A percentile compares a stretch with the other conserved stretches of the same genome.
These are phyloP conservation scores for Phytopythium sindhum DNA, from an alignment of 352 stramenopile species.

Conservation along the genomic window DNA sequence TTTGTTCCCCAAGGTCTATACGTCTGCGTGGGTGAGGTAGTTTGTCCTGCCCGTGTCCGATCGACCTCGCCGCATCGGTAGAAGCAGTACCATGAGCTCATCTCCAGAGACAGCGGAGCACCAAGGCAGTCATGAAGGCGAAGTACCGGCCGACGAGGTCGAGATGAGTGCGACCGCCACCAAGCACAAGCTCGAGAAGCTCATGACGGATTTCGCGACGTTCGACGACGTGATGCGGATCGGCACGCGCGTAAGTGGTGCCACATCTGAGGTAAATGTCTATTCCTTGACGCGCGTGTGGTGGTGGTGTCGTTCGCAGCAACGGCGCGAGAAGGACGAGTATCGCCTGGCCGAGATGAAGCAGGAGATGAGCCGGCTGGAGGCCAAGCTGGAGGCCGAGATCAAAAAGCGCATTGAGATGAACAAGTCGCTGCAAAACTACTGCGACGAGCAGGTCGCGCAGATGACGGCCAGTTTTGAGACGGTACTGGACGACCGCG, in stretches of 20 bases:
- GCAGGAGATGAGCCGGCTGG: conserved; percentile 88
- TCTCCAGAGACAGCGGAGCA: background rate
- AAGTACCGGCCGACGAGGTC: background rate
- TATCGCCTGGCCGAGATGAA: conserved; percentile 91
- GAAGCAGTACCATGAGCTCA: background rate
- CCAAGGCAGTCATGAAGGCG: background rate
- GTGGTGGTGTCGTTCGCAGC: conserved; percentile 23
- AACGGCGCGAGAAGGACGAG: conserved; percentile 92
- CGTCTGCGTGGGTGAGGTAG: background rate
- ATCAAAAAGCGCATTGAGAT: conserved; percentile 94
- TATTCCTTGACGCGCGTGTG: background rate
- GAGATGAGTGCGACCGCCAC: conserved; percentile 66
- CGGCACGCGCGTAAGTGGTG: conserved; percentile 51
- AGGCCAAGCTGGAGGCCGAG: conserved; percentile 90
- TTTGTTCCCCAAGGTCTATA: background rate
- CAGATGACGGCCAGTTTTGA: conserved; percentile 84
- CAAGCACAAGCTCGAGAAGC: conserved; percentile 77
- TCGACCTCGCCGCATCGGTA: background rate
- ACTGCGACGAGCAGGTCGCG: conserved; percentile 87
- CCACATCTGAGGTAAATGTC: background rate
- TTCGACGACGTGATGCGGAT: conserved; percentile 89
- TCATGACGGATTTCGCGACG: conserved; percentile 82
- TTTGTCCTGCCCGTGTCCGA: background rate
- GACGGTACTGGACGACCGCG: conserved; percentile 72
- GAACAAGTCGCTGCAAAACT: conserved; percentile 90